These are phyloP conservation scores for Nemophila menziesii DNA, from an alignment of 257 asterid genomes.

Conservation along the genomic window DNA sequence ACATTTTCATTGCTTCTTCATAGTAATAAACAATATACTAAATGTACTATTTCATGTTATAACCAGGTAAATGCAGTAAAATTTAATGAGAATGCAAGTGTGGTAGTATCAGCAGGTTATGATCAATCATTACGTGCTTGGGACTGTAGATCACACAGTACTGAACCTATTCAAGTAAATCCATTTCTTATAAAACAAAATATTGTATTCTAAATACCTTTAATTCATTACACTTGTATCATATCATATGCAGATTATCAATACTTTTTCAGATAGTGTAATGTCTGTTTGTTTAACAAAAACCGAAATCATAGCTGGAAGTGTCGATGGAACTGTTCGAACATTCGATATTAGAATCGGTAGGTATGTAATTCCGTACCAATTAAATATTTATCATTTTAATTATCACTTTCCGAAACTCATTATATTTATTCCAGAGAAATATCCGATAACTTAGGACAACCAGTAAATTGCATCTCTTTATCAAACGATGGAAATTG, in stretches of 20 bases:
- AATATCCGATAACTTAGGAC: constrained; percentile 77
- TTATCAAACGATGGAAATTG: constrained; percentile 91
- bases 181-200: constrained; percentile 1
- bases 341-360: constrained; percentile 93
- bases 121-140: constrained; percentile 88
- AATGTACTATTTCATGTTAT: background rate
- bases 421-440: constrained; percentile 33
- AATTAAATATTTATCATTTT: constrained; percentile 3
- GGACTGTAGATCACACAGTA: constrained; percentile 97
- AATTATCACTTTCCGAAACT: background rate
- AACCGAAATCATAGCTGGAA: constrained; percentile 90
- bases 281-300: constrained; percentile 82
- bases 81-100: constrained; percentile 65
- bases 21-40: no score
- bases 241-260: constrained; percentile 58
- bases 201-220: no score
- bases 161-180: constrained; percentile 82
- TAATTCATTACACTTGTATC: background rate
- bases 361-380: constrained; percentile 49
- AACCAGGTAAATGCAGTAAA: constrained; percentile 85
- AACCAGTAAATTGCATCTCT: constrained; percentile 87
- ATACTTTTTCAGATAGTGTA: constrained; percentile 70
- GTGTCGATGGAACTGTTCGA: constrained; percentile 96
- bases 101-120: constrained; percentile 89
- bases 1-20: no score